Percentiles rank a stretch among this genome's conserved stretches.
Evolutionary conservation across 176 grass and related monocot species (phyloP).

Genomic region (Oryza brachyantha): DNA sequence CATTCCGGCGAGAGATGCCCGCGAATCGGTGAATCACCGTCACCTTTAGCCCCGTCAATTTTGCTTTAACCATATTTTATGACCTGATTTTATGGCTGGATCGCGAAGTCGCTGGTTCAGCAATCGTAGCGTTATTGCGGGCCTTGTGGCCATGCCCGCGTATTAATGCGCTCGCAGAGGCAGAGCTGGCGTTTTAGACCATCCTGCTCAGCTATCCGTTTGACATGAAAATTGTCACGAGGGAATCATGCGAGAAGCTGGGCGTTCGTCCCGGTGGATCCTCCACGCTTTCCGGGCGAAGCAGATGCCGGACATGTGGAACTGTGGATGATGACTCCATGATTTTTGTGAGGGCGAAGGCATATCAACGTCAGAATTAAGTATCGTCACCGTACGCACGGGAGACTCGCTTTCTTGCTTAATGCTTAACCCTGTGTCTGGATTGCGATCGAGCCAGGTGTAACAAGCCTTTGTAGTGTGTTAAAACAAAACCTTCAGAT

Average conservation of each 20-base stretch:
- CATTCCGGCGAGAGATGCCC: not conserved
- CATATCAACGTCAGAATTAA: not conserved
- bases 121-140: too few relatives aligned
- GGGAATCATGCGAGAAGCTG: too few relatives aligned
- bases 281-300: not conserved
- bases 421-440: not conserved
- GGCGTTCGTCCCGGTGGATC: not conserved
- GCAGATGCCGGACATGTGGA: not conserved
- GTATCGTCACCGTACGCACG: not conserved
- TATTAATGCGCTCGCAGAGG: not conserved
- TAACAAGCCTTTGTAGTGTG: not conserved
- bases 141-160: not conserved
- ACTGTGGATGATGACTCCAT: not conserved
- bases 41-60: too few relatives aligned
- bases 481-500: too few relatives aligned
- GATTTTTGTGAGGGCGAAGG: not conserved
- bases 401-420: not conserved
- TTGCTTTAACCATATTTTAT: too few relatives aligned
- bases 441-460: not conserved
- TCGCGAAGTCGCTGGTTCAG: too few relatives aligned
- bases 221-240: too few relatives aligned
- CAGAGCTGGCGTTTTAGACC: slow-evolving; percentile 3
- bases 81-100: too few relatives aligned
- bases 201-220: not conserved
- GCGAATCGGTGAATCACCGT: not conserved